Percentiles rank a stretch among this genome's conserved stretches.
These are phyloP conservation scores for Cordyceps tenuipes DNA, from an alignment of 2,329 filamentous ascomycete genomes.

Conservation along the genomic window DNA sequence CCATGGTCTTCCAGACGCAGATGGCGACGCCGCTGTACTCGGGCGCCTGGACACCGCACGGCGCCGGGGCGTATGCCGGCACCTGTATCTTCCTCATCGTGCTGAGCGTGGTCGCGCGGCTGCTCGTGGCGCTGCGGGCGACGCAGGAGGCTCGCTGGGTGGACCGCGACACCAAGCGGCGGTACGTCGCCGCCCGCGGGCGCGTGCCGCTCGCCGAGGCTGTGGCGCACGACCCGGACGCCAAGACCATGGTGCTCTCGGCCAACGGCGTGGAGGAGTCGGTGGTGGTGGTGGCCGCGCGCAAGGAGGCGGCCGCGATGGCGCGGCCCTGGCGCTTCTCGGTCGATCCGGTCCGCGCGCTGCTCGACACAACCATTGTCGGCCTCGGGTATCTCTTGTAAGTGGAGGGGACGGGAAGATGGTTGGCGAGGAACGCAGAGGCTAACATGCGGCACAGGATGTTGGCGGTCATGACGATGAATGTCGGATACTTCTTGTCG, in stretches of 20 bases:
- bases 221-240: slow-evolving; percentile 49
- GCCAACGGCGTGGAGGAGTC: slow-evolving; percentile 75
- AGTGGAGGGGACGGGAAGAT: slow-evolving; percentile 30
- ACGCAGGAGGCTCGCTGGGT: slow-evolving; percentile 57
- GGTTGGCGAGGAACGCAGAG: background rate
- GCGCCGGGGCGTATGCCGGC: slow-evolving; percentile 66
- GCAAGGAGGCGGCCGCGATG: slow-evolving; percentile 37
- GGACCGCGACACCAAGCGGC: slow-evolving; percentile 61
- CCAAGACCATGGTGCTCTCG: slow-evolving; percentile 58
- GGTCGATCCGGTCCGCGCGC: slow-evolving; percentile 67
- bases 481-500: slow-evolving; percentile 76
- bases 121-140: slow-evolving; percentile 63
- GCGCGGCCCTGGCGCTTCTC: slow-evolving; percentile 70
- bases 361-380: slow-evolving; percentile 61
- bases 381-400: slow-evolving; percentile 80
- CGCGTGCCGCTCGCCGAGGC: slow-evolving; percentile 51
- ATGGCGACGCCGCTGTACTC: slow-evolving; percentile 48
- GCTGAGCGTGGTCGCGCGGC: slow-evolving; percentile 61
- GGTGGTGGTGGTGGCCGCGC: slow-evolving; percentile 66
- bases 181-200: slow-evolving; percentile 68
- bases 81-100: slow-evolving; percentile 87
- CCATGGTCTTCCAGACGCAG: slow-evolving; percentile 52
- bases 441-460: slow-evolving; percentile 50
- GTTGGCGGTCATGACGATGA: slow-evolving; percentile 86
- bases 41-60: slow-evolving; percentile 62